Evolutionary conservation across 441 rosid species (phyloP), one percentile per base, ranked within the genome.

Genomic region (Erodium texanum): DNA sequence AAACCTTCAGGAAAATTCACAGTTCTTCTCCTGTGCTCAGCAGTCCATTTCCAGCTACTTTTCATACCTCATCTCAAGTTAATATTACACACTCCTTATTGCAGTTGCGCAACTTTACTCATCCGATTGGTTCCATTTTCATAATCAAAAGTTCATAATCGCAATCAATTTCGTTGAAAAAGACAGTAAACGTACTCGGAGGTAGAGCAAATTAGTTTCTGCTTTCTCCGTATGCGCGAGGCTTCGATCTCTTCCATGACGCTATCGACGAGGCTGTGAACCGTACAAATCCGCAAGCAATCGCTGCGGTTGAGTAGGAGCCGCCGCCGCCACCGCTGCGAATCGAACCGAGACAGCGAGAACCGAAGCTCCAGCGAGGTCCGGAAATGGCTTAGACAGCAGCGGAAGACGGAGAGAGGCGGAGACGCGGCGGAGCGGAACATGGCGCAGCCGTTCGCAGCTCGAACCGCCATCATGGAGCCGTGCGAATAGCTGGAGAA

Each of bases 401-500:
- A 74, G 65, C 79, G 76, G 65, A 84, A 67, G 16, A 75, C 56
- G 15, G 81, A 72, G 67, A 80, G 79, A 75, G 95, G 88, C 73
- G 87, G 79, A 24, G 80, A 67, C 24, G 84, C 68, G 27, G 81
- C 79, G 68, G 86, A 73, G 70, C 92, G 85, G 65, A 86, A 67
- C 70, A 86, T 22, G 62, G 82, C 84, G 76, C 81, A 81, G 67
- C 83, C 72, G 72, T 79, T 82, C 52, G 86, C 85, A 62, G 86
- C 86, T 14, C 90, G 84, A 77, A 80, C 83, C 62, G 87, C 72
- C 86, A 84, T 85, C 85, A 54, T 65, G 11, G 79, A 83, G 43
- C 23, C 19, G 12, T 58, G 22, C 68, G 72, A 15, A 16, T 7
- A n/a, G 19, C 58, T 18, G 1, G 58, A 3, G 58, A 15, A 3